phyloP scores from a whole-genome alignment of 169 alveolate genomes.

The Babesia sp. region DNA sequence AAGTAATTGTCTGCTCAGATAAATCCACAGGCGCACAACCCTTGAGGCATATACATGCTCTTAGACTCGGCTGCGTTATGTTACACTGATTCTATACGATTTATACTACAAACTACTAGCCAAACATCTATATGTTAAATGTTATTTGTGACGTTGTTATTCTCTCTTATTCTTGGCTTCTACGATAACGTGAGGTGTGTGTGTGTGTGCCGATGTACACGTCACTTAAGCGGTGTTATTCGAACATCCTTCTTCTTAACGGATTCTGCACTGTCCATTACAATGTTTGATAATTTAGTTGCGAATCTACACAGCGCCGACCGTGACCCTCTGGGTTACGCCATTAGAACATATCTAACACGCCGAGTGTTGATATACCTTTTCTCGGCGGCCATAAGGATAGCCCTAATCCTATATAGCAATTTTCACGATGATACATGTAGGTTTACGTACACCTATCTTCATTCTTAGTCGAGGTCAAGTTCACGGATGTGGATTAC shows the following conservation, averaged over 20 bases:
- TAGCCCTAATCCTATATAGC: constrained; percentile 31
- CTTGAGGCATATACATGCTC: too few relatives aligned
- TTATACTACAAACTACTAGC: too few relatives aligned
- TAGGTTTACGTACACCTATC: constrained; percentile 4
- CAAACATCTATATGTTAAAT: too few relatives aligned
- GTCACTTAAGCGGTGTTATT: background rate
- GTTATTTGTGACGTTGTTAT: too few relatives aligned
- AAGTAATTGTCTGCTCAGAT: too few relatives aligned
- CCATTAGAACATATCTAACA: background rate
- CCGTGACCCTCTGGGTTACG: constrained; percentile 2
- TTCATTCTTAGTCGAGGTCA: constrained; percentile 66
- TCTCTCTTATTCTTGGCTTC: too few relatives aligned
- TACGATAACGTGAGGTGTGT: too few relatives aligned
- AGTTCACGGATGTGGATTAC: constrained; percentile 98
- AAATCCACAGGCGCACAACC: too few relatives aligned
- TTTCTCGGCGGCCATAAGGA: constrained; percentile 18
- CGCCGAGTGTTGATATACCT: constrained; percentile 30
- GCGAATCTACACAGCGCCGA: background rate
- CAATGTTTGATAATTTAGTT: background rate
- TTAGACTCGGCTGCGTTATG: too few relatives aligned
- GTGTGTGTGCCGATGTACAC: too few relatives aligned
- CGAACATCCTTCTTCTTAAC: background rate
- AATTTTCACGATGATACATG: constrained; percentile 30
- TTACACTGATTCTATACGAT: too few relatives aligned
- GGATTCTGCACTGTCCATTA: too few relatives aligned